These are phyloP conservation scores for Thalassiosira oceanica DNA, from an alignment of 352 stramenopile genomes.

Conservation along the genomic window DNA sequence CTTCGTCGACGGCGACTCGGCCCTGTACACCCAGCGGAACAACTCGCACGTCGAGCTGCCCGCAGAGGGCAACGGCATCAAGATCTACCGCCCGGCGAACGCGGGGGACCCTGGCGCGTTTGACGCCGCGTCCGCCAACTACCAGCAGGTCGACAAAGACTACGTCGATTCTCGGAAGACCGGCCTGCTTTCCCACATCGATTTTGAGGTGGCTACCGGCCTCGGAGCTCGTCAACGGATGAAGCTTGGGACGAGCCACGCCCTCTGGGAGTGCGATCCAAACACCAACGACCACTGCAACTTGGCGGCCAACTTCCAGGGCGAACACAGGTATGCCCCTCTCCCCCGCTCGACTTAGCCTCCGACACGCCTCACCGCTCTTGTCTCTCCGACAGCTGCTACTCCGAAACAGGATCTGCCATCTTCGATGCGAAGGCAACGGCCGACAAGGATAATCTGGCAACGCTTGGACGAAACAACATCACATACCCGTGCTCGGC, in stretches of 20 bases:
- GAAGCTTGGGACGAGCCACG: slow-evolving; percentile 48
- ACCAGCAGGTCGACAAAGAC: slow-evolving; percentile 42
- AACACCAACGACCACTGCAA: slow-evolving; percentile 44
- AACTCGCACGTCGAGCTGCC: slow-evolving; percentile 37
- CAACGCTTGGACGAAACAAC: slow-evolving; percentile 21
- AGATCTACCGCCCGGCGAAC: slow-evolving; percentile 43
- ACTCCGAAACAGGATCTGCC: slow-evolving; percentile 12
- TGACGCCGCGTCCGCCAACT: slow-evolving; percentile 23
- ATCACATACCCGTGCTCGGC: slow-evolving; percentile 49
- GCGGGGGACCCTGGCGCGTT: slow-evolving; percentile 36
- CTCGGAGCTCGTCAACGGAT: slow-evolving; percentile 43
- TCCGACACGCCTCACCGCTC: too few species aligned
- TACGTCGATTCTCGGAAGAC: slow-evolving; percentile 31
- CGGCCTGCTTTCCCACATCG: slow-evolving; percentile 43
- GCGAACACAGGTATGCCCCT: too few species aligned
- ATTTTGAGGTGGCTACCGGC: slow-evolving; percentile 49
- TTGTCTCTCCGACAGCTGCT: slow-evolving; percentile 41
- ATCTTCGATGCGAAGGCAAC: slow-evolving; percentile 15
- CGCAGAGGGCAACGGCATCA: slow-evolving; percentile 49
- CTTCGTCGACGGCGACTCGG: slow-evolving; percentile 43
- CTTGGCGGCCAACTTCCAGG: slow-evolving; percentile 17
- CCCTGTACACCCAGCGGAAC: slow-evolving; percentile 46
- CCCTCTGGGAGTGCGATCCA: slow-evolving; percentile 58
- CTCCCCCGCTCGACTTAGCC: too few species aligned
- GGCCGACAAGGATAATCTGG: slow-evolving; percentile 33